Percentiles rank a stretch among this genome's conserved stretches.
Conservation (phyloP, 140 eudicot species). For the Senecio squalidus region DNA sequence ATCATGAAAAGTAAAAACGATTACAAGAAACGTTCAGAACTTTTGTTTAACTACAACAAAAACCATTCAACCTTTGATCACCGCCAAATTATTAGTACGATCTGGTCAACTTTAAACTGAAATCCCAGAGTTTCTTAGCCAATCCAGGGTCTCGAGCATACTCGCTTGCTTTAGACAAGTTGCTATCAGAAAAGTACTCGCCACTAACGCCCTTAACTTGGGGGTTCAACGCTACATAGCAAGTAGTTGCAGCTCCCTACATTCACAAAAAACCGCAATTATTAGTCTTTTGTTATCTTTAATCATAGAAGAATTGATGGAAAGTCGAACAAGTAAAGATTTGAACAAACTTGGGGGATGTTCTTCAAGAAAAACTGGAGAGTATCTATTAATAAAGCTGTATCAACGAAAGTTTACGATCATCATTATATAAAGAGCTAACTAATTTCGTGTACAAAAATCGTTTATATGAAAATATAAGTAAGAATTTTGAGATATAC, state of each 20-base stretch:
- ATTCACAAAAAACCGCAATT: background rate
- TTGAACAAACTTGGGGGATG: conserved; percentile 47
- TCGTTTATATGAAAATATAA: background rate
- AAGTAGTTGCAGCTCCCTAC: conserved; percentile 78
- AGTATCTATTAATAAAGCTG: conserved; percentile 34
- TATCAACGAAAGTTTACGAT: background rate
- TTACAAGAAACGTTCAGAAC: conserved; percentile 3
- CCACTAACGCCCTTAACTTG: conserved; percentile 62
- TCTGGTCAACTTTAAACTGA: conserved; percentile 50
- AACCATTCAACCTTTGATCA: background rate
- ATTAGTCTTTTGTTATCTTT: background rate
- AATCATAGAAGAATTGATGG: background rate
- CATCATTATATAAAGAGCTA: conserved; percentile 11
- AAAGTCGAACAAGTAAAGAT: background rate
- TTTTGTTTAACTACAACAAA: conserved; percentile 1
- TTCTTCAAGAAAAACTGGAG: conserved; percentile 43
- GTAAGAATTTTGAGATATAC: conserved; percentile 23
- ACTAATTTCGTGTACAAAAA: background rate
- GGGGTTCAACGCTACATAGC: conserved; percentile 71
- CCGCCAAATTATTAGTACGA: conserved; percentile 21
- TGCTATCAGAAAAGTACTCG: conserved; percentile 62
- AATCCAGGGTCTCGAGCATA: conserved; percentile 46
- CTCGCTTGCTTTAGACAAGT: conserved; percentile 37
- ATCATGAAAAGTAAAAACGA: background rate
- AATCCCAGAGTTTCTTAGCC: conserved; percentile 83